Evolutionary conservation across 2,329 filamentous ascomycete genomes (phyloP).

Genomic region (Drechslerella coelobrocha): DNA sequence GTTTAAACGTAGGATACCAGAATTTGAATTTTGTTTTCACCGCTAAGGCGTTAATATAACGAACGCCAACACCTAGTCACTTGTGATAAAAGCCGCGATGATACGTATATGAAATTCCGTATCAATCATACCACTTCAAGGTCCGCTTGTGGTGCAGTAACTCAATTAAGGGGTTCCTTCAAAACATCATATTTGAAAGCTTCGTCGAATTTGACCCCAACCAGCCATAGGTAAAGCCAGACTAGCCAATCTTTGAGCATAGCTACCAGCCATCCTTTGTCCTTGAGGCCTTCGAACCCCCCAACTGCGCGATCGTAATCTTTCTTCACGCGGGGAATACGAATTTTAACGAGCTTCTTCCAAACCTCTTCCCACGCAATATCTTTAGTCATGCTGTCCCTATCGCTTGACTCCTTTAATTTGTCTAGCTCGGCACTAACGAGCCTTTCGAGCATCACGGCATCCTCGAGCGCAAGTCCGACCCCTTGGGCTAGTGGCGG

Average conservation of each 20-base stretch:
- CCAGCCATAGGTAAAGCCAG: constrained; percentile 37
- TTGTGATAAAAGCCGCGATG: too few relatives aligned
- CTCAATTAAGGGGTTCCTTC: constrained; percentile 28
- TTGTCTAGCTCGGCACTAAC: constrained; percentile 18
- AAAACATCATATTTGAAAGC: constrained; percentile 46
- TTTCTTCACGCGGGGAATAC: constrained; percentile 31
- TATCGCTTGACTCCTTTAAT: background rate
- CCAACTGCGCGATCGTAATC: constrained; percentile 43
- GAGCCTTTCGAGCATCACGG: constrained; percentile 24
- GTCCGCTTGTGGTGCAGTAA: too few relatives aligned
- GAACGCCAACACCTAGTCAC: too few relatives aligned
- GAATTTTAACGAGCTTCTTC: constrained; percentile 34
- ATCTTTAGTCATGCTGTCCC: constrained; percentile 7
- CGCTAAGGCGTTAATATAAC: too few relatives aligned
- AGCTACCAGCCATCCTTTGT: constrained; percentile 37
- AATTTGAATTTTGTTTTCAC: too few relatives aligned
- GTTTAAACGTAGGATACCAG: too few relatives aligned
- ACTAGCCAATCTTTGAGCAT: constrained; percentile 43
- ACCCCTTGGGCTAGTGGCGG: constrained; percentile 43
- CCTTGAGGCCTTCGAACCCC: constrained; percentile 37
- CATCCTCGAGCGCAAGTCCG: constrained; percentile 32
- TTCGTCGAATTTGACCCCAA: constrained; percentile 43
- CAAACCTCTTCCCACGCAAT: constrained; percentile 29
- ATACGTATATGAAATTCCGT: background rate
- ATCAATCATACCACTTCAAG: background rate